Evolutionary conservation across 805 yeast genomes (phyloP), one percentile per base, ranked within the genome.

Genomic region (Cyberlindnera mississippiensis): DNA sequence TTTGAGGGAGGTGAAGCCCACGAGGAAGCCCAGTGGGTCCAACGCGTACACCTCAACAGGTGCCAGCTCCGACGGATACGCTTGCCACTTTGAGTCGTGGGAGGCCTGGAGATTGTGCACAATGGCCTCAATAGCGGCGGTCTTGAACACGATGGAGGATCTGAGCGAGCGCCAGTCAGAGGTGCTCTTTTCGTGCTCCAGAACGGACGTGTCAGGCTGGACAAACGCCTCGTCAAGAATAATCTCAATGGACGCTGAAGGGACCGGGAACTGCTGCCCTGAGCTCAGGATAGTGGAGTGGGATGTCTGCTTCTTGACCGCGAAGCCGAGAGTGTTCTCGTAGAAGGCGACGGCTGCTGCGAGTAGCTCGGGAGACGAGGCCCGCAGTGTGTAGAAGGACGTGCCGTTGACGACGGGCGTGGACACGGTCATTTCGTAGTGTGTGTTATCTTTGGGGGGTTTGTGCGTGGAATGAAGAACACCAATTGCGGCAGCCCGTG

Each of bases 1-100:
- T 18, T 57, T 57, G 26, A 75, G 65, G 3, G 81, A 68, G 16
- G 95, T 79, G 65, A 90, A 88, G 4, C 96, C 97, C 35, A 90
- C 61, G 22, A 89, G 62, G 52, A 78, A 76, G 15, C 96, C 96
- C 49, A 89, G 66, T 8, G 98, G 97, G 61, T 91, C 97, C 19
- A 84, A 59, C 7, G 80, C 74, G 61, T 82, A 87, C 6, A 85
- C 68, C 61, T 87, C 95, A 51, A 75, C 72, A 5, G 96, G 96
- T 42, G 75, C 76, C 42, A 82, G 66, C 35, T 78, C 85, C 43
- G 81, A 79, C 5, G 98, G 96, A 52, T 73, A 69, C 18, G 76
- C 69, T 61, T 82, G 90, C 41, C 66, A 68, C 12, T 71, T 65
- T 1, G 63, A 9, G 7, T 32, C 53, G 4, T 53, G 49, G 35